These are phyloP conservation scores for Psidium friedrichsthalianum DNA, from an alignment of 345 rosid species.

Conservation along the genomic window DNA sequence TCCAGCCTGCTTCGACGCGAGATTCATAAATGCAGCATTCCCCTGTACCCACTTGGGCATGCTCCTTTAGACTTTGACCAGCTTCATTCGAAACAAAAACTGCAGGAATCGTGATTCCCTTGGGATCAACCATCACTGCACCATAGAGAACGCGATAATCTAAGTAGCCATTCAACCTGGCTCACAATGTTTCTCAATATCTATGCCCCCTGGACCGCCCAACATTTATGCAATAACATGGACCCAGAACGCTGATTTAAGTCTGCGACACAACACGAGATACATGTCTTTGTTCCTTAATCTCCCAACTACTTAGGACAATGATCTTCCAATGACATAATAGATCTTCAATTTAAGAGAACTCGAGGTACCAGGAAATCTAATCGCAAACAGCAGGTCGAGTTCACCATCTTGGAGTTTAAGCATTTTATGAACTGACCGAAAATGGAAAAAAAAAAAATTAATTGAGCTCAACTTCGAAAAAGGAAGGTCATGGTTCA, in stretches of 20 bases:
- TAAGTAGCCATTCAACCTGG: not conserved
- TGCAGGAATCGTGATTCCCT: constrained; percentile 36
- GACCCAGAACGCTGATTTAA: not conserved
- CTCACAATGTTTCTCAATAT: not conserved
- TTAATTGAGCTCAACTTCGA: not conserved
- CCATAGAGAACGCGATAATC: not conserved
- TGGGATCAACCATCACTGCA: constrained; percentile 55
- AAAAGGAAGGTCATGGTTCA: not conserved
- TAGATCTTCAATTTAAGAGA: not conserved
- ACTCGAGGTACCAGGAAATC: not conserved
- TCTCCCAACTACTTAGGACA: not conserved
- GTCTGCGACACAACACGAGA: not conserved
- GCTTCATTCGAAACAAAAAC: constrained; percentile 47
- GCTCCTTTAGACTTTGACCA: constrained; percentile 33
- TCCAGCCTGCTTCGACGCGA: constrained; percentile 34
- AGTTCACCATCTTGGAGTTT: not conserved
- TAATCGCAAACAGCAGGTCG: not conserved
- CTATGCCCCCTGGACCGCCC: not conserved
- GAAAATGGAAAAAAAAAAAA: not conserved
- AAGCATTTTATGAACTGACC: not conserved
- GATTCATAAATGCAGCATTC: constrained; percentile 54
- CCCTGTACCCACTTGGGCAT: constrained; percentile 26
- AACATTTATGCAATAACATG: not conserved
- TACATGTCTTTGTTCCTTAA: not conserved
- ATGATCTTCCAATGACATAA: not conserved